These are phyloP conservation scores for Magnusiomyces ingens DNA, from an alignment of 1,139 yeast species.

Conservation along the genomic window DNA sequence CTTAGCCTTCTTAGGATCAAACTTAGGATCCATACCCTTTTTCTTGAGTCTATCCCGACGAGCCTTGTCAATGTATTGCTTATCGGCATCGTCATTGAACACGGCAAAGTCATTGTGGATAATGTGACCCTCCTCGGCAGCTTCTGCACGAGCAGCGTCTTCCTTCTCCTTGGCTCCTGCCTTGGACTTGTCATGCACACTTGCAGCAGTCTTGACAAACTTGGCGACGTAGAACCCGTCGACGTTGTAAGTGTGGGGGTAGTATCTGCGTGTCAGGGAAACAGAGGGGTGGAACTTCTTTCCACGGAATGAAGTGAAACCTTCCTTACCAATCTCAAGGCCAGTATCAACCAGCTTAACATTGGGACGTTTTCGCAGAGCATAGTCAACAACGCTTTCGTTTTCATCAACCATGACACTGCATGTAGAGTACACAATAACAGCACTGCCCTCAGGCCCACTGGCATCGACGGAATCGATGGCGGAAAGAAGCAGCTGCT, in stretches of 20 bases:
- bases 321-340: conserved; percentile 92
- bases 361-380: conserved; percentile 91
- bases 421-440: conserved; percentile 95
- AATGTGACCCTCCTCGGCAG: conserved; percentile 59
- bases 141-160: conserved; percentile 67
- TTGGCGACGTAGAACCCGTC: conserved; percentile 98
- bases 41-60: conserved; percentile 66
- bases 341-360: conserved; percentile 92
- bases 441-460: conserved; percentile 78
- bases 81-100: conserved; percentile 73
- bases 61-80: conserved; percentile 64
- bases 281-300: conserved; percentile 77
- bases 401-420: conserved; percentile 98
- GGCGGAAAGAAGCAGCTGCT: conserved; percentile 86
- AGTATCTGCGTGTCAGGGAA: conserved; percentile 83
- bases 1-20: conserved; percentile 26
- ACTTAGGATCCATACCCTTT: conserved; percentile 71
- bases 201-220: conserved; percentile 82
- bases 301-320: conserved; percentile 89
- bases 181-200: conserved; percentile 57
- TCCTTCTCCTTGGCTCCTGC: conserved; percentile 91
- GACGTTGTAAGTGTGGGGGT: conserved; percentile 96
- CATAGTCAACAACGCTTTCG: conserved; percentile 98
- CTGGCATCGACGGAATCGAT: conserved; percentile 95
- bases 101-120: conserved; percentile 81